Percentiles rank a stretch among this genome's conserved stretches.
Conservation (phyloP, 129 eudicot genomes). For the Lonicera japonica region DNA sequence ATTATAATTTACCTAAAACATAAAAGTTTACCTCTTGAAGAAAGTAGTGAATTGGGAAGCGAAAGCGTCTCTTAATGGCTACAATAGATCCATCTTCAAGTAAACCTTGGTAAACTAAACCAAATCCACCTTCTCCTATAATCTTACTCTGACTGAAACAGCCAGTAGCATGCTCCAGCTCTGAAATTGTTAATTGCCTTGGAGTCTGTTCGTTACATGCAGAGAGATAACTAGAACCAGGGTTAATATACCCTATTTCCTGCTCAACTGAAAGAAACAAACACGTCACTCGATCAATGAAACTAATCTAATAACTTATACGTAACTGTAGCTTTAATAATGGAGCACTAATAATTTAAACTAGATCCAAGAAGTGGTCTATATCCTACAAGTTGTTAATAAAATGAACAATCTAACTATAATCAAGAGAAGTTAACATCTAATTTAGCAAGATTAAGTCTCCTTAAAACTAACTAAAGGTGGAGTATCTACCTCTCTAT, state of each 20-base stretch:
- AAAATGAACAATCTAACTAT: no score
- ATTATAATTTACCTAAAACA: no score
- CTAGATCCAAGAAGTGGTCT: not conserved
- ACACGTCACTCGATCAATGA: not conserved
- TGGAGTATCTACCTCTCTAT: no score
- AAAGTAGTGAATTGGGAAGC: not conserved
- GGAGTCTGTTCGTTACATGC: not conserved
- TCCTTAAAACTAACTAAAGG: no score
- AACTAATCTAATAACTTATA: not conserved
- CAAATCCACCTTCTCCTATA: constrained; percentile 11
- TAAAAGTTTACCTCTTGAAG: constrained; percentile 3
- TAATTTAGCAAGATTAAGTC: no score
- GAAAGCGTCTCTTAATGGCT: constrained; percentile 10
- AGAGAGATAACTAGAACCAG: not conserved
- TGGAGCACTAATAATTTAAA: not conserved
- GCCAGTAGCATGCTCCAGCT: constrained; percentile 12
- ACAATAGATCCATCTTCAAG: constrained; percentile 15
- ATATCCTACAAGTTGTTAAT: not conserved
- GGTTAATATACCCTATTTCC: not conserved
- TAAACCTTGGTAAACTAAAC: constrained; percentile 10
- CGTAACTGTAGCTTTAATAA: not conserved
- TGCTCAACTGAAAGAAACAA: not conserved
- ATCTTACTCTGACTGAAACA: not conserved
- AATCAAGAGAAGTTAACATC: no score
- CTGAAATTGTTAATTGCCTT: constrained; percentile 6